A percentile compares a stretch with the other conserved stretches of the same genome.
These are phyloP conservation scores for Pinus taeda DNA, from an alignment of 75 land plant genomes.

Conservation along the genomic window DNA sequence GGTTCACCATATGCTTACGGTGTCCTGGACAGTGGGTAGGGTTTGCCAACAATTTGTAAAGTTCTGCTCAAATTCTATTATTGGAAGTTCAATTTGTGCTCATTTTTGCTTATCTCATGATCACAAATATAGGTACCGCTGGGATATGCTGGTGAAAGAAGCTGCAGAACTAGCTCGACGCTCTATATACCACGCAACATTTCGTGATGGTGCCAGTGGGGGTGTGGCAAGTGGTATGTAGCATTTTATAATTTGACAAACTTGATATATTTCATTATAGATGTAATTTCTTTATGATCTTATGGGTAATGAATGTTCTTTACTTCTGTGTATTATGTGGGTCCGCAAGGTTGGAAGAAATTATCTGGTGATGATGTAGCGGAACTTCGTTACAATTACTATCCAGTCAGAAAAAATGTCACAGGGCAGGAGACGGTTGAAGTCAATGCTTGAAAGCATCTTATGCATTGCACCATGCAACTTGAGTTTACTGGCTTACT, in stretches of 20 bases:
- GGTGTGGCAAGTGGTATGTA: constrained; percentile 90
- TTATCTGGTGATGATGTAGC: constrained; percentile 89
- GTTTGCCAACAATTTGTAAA: not conserved
- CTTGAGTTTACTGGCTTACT: too few relatives aligned
- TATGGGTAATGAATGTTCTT: too few relatives aligned
- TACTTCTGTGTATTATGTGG: constrained; percentile 74
- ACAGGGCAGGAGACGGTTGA: constrained; percentile 86
- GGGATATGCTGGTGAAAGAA: constrained; percentile 85
- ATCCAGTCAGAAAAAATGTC: constrained; percentile 51
- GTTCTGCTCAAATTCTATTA: too few relatives aligned
- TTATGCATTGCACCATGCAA: too few relatives aligned
- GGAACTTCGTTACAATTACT: constrained; percentile 86
- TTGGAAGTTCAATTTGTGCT: too few relatives aligned
- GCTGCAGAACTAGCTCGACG: constrained; percentile 90
- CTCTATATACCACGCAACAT: constrained; percentile 94
- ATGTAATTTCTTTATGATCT: too few relatives aligned
- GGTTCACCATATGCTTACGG: constrained; percentile 97
- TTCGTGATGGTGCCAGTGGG: constrained; percentile 98
- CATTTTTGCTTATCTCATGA: not conserved
- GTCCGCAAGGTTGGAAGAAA: constrained; percentile 92
- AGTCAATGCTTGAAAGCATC: constrained; percentile 16
- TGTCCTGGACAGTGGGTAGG: constrained; percentile 87
- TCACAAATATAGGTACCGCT: constrained; percentile 41
- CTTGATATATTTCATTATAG: too few relatives aligned
- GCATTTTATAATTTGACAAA: not conserved